Evolutionary conservation across 306 rosid species (phyloP), one percentile per base, ranked within the genome.

Genomic region (Trichosanthes truncata): DNA sequence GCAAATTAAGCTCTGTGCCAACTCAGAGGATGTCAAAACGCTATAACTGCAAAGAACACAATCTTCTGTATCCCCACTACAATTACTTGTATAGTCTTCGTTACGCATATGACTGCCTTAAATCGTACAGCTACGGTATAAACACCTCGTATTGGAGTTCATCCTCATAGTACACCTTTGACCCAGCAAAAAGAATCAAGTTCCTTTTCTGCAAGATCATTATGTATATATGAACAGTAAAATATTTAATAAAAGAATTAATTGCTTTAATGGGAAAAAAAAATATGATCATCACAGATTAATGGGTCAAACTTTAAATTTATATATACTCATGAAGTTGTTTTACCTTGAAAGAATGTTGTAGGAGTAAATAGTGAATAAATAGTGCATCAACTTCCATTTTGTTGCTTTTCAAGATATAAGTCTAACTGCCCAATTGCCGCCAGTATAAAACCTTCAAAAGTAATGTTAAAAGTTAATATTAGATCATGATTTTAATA

Each of bases 391-490:
- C 85, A 87, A 81, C 85, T 81, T 82, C 92, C 92, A 82, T 91
- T 90, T 78, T 83, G 82, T 75, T 84, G 86, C 81, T 83, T 78
- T 77, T 85, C 82, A 73, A 86, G 81, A 83, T 89, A 82, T 18
- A 89, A 81, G 83, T 91, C 90, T 84, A 96, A 87, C 88, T 89
- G 89, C 74, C 97, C 91, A 0, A 87, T 90, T 60, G 98, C 96
- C 9, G 99, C 97, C 91, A 91, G 74, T 80, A 96, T 85, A 61
- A 96, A 89, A 93, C 98, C 99, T 96, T 56, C 82, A 86, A 71
- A 82, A 55, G 80, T 82, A 84, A 75, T 29, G 48, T 65, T 62
- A 8, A 18, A 13, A 48, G 61, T 63, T 62, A 14, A 51, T 33
- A 9, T 57, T 15, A 23, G 59, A 65, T 26, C 57, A 65, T 17